phyloP scores from a whole-genome alignment of 805 yeast species.

The Ogataea wickerhamii region DNA sequence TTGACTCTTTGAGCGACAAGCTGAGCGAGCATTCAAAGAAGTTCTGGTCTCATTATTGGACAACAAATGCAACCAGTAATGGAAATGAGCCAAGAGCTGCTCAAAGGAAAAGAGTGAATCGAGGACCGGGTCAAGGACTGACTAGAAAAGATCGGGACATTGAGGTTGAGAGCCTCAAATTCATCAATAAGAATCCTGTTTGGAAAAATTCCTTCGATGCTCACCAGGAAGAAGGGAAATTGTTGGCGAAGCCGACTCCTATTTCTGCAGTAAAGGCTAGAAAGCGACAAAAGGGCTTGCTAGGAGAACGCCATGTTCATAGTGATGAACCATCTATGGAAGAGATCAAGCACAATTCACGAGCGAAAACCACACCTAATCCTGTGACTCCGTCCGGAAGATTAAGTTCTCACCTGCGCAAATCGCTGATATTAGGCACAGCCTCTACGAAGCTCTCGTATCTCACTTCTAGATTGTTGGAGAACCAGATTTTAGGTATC shows the following conservation, averaged over 20 bases:
- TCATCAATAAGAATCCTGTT: constrained; percentile 25
- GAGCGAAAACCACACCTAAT: constrained; percentile 19
- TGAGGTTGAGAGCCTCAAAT: constrained; percentile 31
- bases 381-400: constrained; percentile 21
- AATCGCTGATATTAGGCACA: constrained; percentile 52
- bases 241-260: background rate
- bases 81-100: constrained; percentile 33
- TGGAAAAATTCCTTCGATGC: constrained; percentile 30
- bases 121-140: constrained; percentile 12
- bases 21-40: constrained; percentile 34
- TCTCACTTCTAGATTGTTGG: constrained; percentile 49
- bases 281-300: constrained; percentile 1
- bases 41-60: constrained; percentile 58
- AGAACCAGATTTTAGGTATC: constrained; percentile 43
- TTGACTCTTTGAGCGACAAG: constrained; percentile 29
- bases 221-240: constrained; percentile 18
- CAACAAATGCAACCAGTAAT: constrained; percentile 16
- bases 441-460: constrained; percentile 64
- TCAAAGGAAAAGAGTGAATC: constrained; percentile 1
- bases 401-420: constrained; percentile 24
- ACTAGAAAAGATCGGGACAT: constrained; percentile 33
- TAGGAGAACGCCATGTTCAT: constrained; percentile 3
- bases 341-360: constrained; percentile 16
- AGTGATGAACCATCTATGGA: constrained; percentile 16
- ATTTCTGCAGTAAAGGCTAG: constrained; percentile 1